Evolutionary conservation across 225 moss, liverwort and hornwort genomes (phyloP), one percentile per base, ranked within the genome.

Genomic region (Pseudoscleropodium purum): DNA sequence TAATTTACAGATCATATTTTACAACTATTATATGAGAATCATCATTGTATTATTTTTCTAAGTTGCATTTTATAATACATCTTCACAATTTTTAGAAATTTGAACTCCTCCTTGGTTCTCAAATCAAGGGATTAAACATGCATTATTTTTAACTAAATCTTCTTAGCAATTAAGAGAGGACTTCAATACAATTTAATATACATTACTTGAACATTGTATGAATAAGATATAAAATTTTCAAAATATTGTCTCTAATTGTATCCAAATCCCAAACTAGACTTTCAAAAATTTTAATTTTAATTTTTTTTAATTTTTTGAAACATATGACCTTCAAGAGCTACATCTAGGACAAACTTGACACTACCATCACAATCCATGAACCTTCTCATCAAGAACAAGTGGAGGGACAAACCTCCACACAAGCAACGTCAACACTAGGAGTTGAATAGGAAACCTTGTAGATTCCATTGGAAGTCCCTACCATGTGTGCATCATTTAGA

Each of bases 151-250:
- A 14, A 24, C 14, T 25, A 0, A 0, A 24, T 69, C 24, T 7
- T 39, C 3, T 25, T 24, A 1, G 3, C 8, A 72, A 15, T 3
- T 41, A 0, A 70, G 8, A 43, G 27, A 43, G 0, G 9, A 43
- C 27, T 43, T 16, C 2, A 72, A 27, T 0, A 43, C 9, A 73
- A 73, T 43, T 27, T 29, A 9, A 17, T 2, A 4, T 75, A 1
- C 4, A 47, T 16, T 30, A 18, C 4, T 30, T 30, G 1, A 7
- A 47, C 2, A 31, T 0, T 0, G 0, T 30, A 18, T 11, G 4
- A 47, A 47, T 30, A 30, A 11, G 2, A 47, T 18, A 30, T 47
- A 2, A 19, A 59, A 75, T 18, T 49, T 49, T 49, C 4, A 47
- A 75, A 75, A 18, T 31, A 31, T 2, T 47, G 0, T 19, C 12